Base-by-base conservation (phyloP, 495 filamentous ascomycete species). In the Acidiella bohemica region DNA sequence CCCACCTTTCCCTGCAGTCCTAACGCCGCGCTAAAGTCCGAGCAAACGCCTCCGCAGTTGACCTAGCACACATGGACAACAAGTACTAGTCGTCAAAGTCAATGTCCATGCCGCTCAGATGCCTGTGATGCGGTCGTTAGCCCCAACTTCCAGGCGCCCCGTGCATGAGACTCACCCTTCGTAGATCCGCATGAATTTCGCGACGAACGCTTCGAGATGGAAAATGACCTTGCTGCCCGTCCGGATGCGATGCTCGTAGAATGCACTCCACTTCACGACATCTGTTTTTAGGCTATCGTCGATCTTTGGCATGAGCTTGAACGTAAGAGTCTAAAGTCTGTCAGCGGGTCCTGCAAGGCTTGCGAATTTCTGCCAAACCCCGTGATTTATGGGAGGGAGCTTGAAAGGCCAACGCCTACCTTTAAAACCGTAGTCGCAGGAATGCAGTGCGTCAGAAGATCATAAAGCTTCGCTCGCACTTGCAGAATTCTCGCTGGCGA, bases 151-250 rank as follows among this genome's bases (percentile, higher is more conserved):
- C n/a, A n/a, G n/a, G n/a, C n/a, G n/a, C n/a, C 23, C 20, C 13
- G n/a, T 5, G n/a, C 14, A 46, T 25, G 18, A 13, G 36, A 49
- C 66, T 36, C 54, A 78, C 73, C 73, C 73, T 67, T 97, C 90
- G 39, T 88, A 72, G 38, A 97, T 78, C 49, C 88, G 73, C 85
- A 97, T 95, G 57, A 93, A 88, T 65, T 93, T 94, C 21, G 92
- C 88, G 24, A 97, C 88, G 62, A 96, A 97, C 17, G 90, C 90
- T 65, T 97, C 90, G 0, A 97, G 70, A 51, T 97, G 90, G 59
- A 97, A 97, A 32, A 97, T 95, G 18, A 87, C 78, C 72, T 97
- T 97, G 43, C 64, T 88, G 27, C 90, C 90, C 46, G 81, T 73
- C 47, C 79, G 78, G 57, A 95, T 81, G 45, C 90, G 72, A 59